Evolutionary conservation across 306 rosid genomes (phyloP).

Genomic region (Castanopsis chinensis): DNA sequence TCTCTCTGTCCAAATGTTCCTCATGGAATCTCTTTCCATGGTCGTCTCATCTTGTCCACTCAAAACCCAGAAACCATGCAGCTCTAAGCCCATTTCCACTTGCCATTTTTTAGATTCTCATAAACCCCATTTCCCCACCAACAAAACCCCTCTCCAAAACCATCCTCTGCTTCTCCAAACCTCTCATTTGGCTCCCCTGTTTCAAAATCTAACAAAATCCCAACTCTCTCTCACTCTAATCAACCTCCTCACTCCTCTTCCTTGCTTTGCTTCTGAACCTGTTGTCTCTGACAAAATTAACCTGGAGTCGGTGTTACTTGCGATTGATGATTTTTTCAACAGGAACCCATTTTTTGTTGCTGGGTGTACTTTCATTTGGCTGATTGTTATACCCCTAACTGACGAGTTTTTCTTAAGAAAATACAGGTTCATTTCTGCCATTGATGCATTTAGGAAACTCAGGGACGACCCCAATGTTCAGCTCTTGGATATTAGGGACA

Average conservation of each 20-base stretch:
- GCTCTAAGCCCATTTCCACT: conserved; percentile 27
- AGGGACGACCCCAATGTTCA: conserved; percentile 57
- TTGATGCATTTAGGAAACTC: conserved; percentile 72
- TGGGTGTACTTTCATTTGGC: conserved; percentile 72
- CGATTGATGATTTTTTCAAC: conserved; percentile 67
- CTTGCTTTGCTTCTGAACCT: conserved; percentile 58
- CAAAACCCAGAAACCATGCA: conserved; percentile 37
- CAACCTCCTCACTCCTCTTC: conserved; percentile 44
- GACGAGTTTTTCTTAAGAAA: conserved; percentile 56
- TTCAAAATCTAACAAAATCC: conserved; percentile 16
- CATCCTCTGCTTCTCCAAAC: conserved; percentile 10
- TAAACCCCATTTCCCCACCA: conserved; percentile 21
- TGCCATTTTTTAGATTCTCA: conserved; percentile 18
- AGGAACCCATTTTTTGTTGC: conserved; percentile 85
- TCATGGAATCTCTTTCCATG: conserved; percentile 62
- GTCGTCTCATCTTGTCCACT: conserved; percentile 55
- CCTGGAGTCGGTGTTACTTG: conserved; percentile 56
- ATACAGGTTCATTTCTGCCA: conserved; percentile 67
- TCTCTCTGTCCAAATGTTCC: conserved; percentile 1
- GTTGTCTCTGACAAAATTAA: conserved; percentile 50
- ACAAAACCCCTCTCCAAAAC: conserved; percentile 23
- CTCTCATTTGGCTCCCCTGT: not conserved
- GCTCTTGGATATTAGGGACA: conserved; percentile 79
- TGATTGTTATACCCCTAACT: conserved; percentile 66
- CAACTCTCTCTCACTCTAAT: conserved; percentile 33